phyloP scores from a whole-genome alignment of 257 asterid species.

The Oldenlandia corymbosa region DNA sequence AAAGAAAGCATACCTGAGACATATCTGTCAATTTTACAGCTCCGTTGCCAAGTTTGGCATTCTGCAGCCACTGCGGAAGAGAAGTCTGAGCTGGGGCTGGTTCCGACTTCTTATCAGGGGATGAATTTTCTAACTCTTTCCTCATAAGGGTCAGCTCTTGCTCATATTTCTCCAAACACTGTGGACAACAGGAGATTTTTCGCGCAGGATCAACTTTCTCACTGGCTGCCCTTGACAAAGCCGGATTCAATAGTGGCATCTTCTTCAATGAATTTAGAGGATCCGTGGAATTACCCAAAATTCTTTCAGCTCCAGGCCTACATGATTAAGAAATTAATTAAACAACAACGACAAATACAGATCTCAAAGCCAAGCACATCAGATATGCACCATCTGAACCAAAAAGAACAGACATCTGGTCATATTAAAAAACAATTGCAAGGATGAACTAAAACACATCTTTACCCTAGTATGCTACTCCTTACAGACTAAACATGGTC shows the following conservation, averaged over 20 bases:
- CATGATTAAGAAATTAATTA: slow-evolving; percentile 14
- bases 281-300: slow-evolving; percentile 39
- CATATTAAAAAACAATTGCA: background rate
- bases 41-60: slow-evolving; percentile 30
- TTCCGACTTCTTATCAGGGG: slow-evolving; percentile 42
- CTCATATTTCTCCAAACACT: slow-evolving; percentile 49
- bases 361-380: background rate
- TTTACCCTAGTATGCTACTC: too few species aligned
- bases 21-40: slow-evolving; percentile 40
- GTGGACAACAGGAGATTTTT: slow-evolving; percentile 45
- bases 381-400: background rate
- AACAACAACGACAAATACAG: background rate
- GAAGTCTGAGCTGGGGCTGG: slow-evolving; percentile 30
- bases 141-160: slow-evolving; percentile 50
- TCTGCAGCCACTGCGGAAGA: slow-evolving; percentile 82
- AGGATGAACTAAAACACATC: background rate
- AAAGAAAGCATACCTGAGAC: slow-evolving; percentile 37
- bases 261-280: slow-evolving; percentile 40
- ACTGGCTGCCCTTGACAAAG: slow-evolving; percentile 22
- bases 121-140: slow-evolving; percentile 50
- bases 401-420: too few species aligned
- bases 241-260: slow-evolving; percentile 28
- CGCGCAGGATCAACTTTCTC: slow-evolving; percentile 45
- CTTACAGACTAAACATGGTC: too few species aligned
- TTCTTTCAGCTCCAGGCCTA: slow-evolving; percentile 60